These are phyloP conservation scores for Camellia sinensis DNA, from an alignment of 148 eudicot genomes.

Conservation along the genomic window DNA sequence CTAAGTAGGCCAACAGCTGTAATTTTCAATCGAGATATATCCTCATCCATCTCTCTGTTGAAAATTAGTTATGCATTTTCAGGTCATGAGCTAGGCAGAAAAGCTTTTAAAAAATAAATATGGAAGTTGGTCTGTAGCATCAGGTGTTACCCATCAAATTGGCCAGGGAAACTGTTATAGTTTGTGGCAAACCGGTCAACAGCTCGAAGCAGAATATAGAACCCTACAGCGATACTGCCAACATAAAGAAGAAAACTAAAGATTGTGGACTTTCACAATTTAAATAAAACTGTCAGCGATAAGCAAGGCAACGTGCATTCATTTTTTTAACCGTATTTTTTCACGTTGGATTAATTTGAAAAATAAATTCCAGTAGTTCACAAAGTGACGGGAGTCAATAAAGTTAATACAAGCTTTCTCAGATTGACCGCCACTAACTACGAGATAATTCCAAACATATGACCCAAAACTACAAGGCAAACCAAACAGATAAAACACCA, in stretches of 20 bases:
- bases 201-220: conserved; percentile 87
- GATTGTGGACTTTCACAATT: background rate
- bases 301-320: background rate
- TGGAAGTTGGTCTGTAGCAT: background rate
- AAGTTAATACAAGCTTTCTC: too few relatives aligned
- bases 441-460: too few relatives aligned
- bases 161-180: conserved; percentile 86
- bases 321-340: background rate
- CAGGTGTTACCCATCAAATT: conserved; percentile 75
- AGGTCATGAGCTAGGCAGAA: background rate
- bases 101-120: background rate
- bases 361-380: too few relatives aligned
- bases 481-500: too few relatives aligned
- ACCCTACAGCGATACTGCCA: conserved; percentile 84
- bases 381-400: background rate
- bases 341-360: too few relatives aligned
- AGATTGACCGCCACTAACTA: too few relatives aligned
- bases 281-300: background rate
- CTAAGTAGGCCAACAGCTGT: conserved; percentile 63
- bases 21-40: conserved; percentile 78
- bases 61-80: conserved; percentile 3
- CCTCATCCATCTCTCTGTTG: conserved; percentile 87
- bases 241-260: background rate
- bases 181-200: conserved; percentile 80
- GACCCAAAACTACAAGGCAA: too few relatives aligned